Evolutionary conservation across 2,329 filamentous ascomycete species (phyloP).

Genomic region (Fusarium cyanostomum): DNA sequence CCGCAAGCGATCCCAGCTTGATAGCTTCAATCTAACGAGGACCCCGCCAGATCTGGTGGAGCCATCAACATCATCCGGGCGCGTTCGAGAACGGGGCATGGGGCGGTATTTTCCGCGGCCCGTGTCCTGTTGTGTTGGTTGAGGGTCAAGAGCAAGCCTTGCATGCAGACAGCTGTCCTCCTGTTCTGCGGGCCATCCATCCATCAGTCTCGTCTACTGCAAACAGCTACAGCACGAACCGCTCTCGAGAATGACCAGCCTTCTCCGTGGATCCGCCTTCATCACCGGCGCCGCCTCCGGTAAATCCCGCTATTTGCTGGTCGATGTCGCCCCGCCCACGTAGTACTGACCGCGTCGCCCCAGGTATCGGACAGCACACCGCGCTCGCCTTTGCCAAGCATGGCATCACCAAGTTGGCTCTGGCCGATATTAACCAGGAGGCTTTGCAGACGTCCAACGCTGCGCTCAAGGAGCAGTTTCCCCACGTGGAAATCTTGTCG

Average conservation of each 20-base stretch:
- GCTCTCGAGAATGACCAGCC: conserved; percentile 46
- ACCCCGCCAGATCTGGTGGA: conserved; percentile 26
- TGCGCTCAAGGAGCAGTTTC: conserved; percentile 49
- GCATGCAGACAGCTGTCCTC: background rate
- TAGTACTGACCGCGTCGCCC: conserved; percentile 5
- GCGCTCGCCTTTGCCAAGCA: conserved; percentile 58
- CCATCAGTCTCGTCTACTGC: background rate
- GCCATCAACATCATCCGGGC: background rate
- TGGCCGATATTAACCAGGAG: conserved; percentile 56
- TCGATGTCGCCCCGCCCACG: background rate
- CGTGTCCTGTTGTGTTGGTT: background rate
- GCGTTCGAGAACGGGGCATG: too few relatives aligned
- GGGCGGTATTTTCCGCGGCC: background rate
- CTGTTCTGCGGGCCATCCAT: background rate
- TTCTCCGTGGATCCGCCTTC: conserved; percentile 58
- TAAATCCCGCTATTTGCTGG: conserved; percentile 37
- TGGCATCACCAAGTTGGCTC: conserved; percentile 57
- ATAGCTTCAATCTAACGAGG: conserved; percentile 29
- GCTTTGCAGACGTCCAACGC: conserved; percentile 45
- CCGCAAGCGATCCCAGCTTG: conserved; percentile 23
- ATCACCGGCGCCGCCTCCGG: conserved; percentile 60
- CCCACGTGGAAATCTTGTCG: conserved; percentile 52
- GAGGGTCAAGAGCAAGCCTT: background rate
- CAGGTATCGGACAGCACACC: conserved; percentile 60
- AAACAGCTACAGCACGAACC: background rate